A percentile compares a stretch with the other conserved stretches of the same genome.
Evolutionary conservation across 257 asterid genomes (phyloP).

Genomic region (Primulina eburnea): DNA sequence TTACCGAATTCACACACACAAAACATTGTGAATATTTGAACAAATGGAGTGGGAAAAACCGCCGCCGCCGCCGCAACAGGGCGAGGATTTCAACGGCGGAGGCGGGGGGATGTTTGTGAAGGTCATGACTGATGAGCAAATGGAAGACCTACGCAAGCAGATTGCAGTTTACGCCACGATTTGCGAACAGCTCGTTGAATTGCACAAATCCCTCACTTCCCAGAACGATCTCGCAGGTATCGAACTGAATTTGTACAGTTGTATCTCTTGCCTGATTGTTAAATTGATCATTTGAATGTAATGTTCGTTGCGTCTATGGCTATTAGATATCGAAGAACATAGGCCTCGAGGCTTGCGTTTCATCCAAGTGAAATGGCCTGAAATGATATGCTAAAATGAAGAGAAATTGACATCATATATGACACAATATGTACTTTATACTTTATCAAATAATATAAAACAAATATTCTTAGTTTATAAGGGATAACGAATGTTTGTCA

Average conservation of each 20-base stretch:
- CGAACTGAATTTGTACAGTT: neutral
- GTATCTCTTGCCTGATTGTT: neutral
- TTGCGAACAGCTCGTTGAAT: conserved; percentile 86
- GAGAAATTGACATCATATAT: too few species aligned
- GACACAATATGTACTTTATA: too few species aligned
- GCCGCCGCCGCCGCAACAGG: conserved; percentile 38
- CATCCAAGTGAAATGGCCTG: too few species aligned
- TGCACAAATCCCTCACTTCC: conserved; percentile 91
- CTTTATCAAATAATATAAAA: too few species aligned
- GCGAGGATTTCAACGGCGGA: conserved; percentile 45
- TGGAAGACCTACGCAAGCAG: conserved; percentile 94
- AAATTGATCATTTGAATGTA: neutral
- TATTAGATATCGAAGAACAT: too few species aligned
- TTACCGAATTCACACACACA: conserved; percentile 21
- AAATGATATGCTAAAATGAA: too few species aligned
- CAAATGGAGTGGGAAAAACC: conserved; percentile 45
- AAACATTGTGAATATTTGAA: neutral
- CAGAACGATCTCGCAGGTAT: conserved; percentile 85
- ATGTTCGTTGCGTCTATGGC: too few species aligned
- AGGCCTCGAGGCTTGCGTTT: too few species aligned
- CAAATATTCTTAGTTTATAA: too few species aligned
- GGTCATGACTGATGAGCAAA: conserved; percentile 99
- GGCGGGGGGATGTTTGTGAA: conserved; percentile 73
- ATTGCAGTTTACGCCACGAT: conserved; percentile 91
- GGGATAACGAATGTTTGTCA: too few species aligned